Evolutionary conservation across 495 filamentous ascomycete genomes (phyloP), one percentile per base, ranked within the genome.

Genomic region (Penicillium silybi): DNA sequence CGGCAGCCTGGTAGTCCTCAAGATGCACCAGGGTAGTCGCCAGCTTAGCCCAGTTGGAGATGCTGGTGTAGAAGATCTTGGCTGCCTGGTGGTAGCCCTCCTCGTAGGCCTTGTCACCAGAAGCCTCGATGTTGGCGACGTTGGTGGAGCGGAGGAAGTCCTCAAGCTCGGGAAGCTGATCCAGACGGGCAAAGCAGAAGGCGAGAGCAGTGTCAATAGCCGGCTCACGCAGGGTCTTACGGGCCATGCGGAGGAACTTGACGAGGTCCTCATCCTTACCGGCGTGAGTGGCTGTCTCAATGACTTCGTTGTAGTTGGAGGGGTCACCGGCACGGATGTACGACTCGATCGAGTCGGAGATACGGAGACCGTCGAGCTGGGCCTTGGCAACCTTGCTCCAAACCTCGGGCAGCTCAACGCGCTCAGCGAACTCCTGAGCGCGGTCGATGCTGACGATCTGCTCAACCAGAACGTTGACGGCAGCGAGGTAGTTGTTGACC

Each of bases 381-480:
- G 95, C 95, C 80, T 99, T 99, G 58, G 90, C 95, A 56, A 99
- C 90, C 76, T 85, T 89, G 77, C 93, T 97, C 95, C 95, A 99
- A n/a, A 99, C 95, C 61, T 96, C 90, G 6, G 95, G 87, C 40
- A 91, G 77, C 63, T 99, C 95, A 46, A 97, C 89, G 54, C 90
- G 90, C 64, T 99, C 95, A 19, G 93, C 95, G 63, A 92, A 99
- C 46, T 93, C 90, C 61, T 95, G 93, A 2, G 95, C 92, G 56
- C 95, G 87, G 65, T 99, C 95, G 65, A 99, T 97, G 78, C 95
- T 97, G 55, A 97, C 93, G 62, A 99, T 81, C 64, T 99, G 87
- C 64, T 99, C 93, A 39, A 99, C 89, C 15, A 99, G 85, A 18
- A 97, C 95, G 61, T 90, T 89, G 56, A 88, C 85, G 25, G 95